Base-by-base conservation (phyloP, 176 grass and related monocot species). In the Pontederia paniculata region DNA sequence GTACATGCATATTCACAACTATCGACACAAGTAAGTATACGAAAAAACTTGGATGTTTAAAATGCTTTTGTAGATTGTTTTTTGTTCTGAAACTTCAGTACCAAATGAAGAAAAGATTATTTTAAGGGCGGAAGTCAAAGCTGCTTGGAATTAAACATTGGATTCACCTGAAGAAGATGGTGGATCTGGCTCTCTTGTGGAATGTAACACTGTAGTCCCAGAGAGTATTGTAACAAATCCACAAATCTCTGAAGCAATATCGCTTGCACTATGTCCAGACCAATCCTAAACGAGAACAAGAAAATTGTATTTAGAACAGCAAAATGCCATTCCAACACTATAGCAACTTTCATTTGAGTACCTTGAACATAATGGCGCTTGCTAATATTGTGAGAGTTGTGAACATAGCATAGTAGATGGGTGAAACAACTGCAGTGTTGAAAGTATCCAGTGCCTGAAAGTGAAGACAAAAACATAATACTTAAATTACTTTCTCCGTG, bases 311-410 rank as follows among this genome's bases (percentile, higher is more conserved):
- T 46, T 9, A 17, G 15, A n/a, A 44, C 16, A 52, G 54, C 12
- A 52, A 23, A 17, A 6, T 1, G 42, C 10, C 18, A 16, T 45
- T 14, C 31, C 20, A 13, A 56, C 10, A 55, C 10, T 22, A 48
- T 2, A 73, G 46, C 18, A 50, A 14, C 18, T 63, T 45, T 53
- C 12, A 60, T 41, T 47, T 50, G 31, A 55, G 52, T 75, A 91
- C 93, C 93, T 84, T 91, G 76, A 98, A 98, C 93, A 98, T 98
- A 76, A 98, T 98, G 57, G 79, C 93, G 60, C 93, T 98, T 75
- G 93, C 93, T 62, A 98, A 70, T 68, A 91, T 91, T 54, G 93
- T 98, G 42, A 98, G 75, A 48, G 87, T 98, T 45, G 93, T 98
- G 66, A 98, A 98, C 93, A 98, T 84, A 70, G 87, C 87, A 74